Base-by-base conservation (phyloP, 192 early-diverging fungal genomes). In the Podila epicladia region DNA sequence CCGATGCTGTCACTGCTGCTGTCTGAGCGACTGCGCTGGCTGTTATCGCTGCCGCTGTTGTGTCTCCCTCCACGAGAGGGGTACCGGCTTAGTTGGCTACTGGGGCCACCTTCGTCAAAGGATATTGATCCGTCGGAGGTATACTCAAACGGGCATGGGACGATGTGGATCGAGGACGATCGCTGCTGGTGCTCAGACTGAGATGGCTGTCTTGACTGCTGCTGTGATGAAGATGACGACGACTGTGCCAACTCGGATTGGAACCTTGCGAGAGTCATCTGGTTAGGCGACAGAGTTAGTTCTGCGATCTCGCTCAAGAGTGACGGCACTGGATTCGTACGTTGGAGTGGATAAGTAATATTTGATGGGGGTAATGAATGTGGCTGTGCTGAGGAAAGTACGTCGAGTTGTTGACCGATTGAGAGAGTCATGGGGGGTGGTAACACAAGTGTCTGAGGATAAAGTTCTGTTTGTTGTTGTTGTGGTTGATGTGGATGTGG, bases 61-160 rank as follows among this genome's bases (percentile, higher is more conserved):
- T 48, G 9, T 12, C 33, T 55, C n/a, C 24, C 53, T n/a, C 17
- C n/a, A 17, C 24, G 53, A 0, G 53, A 55, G 24, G 53, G 24
- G 19, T 26, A 0, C 53, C 29, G 19, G 15, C 33, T 22, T 41
- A 35, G 12, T 67, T 58, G 66, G 22, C 33, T 15, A 17, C 51
- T 19, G 2, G 29, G 12, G 11, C 11, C 33, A 9, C 11, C 33
- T 20, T 49, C 53, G 4, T 69, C 73, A 19, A 62, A 19, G 5
- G 41, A 48, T 9, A 62, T 22, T 9, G 60, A 53, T 12, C 53
- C 62, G 5, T 69, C 73, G 1, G 62, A 64, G 0, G 26, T 20
- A 3, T 58, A 13, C 13, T 75, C 73, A 17, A 31, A 75, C 0
- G 73, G 73, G n/a, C 67, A 75, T 7, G 73, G 73, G 19, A 75